Conservation (phyloP, 805 yeast species). For the Pichia membranifaciens region DNA sequence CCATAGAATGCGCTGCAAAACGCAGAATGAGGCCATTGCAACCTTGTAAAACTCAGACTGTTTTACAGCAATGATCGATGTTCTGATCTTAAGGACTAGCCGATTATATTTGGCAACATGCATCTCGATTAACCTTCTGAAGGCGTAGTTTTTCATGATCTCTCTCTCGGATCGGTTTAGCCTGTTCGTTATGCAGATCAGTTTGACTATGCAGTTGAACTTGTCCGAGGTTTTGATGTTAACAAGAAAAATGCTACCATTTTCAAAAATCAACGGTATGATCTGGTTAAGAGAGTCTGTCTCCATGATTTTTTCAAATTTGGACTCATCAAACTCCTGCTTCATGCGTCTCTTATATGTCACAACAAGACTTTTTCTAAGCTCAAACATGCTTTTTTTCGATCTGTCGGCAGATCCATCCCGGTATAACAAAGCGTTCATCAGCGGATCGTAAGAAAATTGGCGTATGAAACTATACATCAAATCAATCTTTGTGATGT, state of each 20-base stretch:
- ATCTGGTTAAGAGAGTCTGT: conserved; percentile 26
- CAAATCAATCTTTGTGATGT: conserved; percentile 13
- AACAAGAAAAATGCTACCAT: conserved; percentile 26
- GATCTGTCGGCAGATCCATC: conserved; percentile 12
- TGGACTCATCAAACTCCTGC: conserved; percentile 28
- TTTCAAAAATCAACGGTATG: conserved; percentile 29
- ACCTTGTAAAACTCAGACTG: conserved; percentile 22
- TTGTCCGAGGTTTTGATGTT: conserved; percentile 22
- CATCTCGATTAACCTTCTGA: conserved; percentile 27
- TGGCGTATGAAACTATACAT: conserved; percentile 25
- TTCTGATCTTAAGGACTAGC: conserved; percentile 22
- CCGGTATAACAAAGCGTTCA: conserved; percentile 11
- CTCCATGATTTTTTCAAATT: conserved; percentile 22
- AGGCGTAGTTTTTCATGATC: conserved; percentile 23
- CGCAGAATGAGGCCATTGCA: conserved; percentile 23
- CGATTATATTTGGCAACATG: conserved; percentile 27
- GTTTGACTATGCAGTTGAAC: conserved; percentile 13
- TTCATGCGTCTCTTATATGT: conserved; percentile 24
- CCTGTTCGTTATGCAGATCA: conserved; percentile 25
- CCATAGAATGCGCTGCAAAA: conserved; percentile 25
- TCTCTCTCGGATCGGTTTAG: conserved; percentile 23
- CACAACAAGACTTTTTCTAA: conserved; percentile 26
- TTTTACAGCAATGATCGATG: conserved; percentile 18
- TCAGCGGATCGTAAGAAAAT: conserved; percentile 20
- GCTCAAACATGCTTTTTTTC: conserved; percentile 20